phyloP scores from a whole-genome alignment of 148 eudicot genomes.

The Fagopyrum tataricum region DNA sequence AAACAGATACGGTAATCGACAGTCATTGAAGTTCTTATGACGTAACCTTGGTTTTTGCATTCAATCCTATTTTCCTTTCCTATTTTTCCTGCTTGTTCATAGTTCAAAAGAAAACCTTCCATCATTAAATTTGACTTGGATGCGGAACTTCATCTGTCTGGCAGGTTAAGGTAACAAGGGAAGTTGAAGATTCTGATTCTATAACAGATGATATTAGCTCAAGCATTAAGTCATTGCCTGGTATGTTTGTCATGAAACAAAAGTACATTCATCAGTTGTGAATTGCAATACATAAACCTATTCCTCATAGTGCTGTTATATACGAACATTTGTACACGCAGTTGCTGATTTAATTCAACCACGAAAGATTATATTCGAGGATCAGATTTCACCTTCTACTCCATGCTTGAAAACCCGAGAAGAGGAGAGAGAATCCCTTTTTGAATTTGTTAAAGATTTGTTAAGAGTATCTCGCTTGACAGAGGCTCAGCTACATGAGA shows the following conservation, averaged over 20 bases:
- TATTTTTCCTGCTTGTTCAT: too few species aligned
- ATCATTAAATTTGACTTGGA: conserved; percentile 9
- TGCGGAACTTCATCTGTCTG: background rate
- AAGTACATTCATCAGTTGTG: conserved; percentile 33
- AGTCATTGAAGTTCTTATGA: background rate
- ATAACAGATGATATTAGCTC: conserved; percentile 58
- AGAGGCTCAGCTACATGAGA: conserved; percentile 65
- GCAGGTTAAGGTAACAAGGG: conserved; percentile 22
- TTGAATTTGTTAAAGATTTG: conserved; percentile 72
- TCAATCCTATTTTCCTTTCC: too few species aligned
- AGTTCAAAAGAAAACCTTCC: too few species aligned
- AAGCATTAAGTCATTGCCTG: background rate
- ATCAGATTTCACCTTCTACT: conserved; percentile 23
- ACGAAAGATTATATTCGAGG: conserved; percentile 53
- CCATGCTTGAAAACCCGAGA: conserved; percentile 15
- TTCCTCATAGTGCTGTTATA: background rate
- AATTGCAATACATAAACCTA: background rate
- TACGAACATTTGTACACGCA: conserved; percentile 7
- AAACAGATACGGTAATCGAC: conserved; percentile 30
- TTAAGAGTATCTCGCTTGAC: conserved; percentile 66
- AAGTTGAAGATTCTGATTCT: conserved; percentile 30
- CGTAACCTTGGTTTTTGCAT: background rate
- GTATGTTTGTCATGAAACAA: conserved; percentile 28
- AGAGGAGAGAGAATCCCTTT: conserved; percentile 48
- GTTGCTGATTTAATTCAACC: conserved; percentile 36